phyloP scores from a whole-genome alignment of 441 rosid genomes.

The Brassica hybrid region DNA sequence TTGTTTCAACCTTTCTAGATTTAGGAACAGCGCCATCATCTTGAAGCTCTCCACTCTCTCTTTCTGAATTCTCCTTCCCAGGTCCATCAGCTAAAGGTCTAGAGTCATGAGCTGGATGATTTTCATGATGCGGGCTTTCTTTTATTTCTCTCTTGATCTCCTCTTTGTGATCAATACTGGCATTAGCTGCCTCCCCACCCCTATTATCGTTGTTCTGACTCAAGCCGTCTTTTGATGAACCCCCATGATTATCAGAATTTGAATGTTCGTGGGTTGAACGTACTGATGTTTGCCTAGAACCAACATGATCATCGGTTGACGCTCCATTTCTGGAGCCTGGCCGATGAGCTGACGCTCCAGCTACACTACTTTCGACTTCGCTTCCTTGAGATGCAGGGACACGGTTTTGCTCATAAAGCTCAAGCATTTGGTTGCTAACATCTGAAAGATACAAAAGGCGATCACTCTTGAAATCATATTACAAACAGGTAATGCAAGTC shows the following conservation, averaged over 20 bases:
- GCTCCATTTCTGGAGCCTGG: constrained; percentile 49
- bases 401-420: constrained; percentile 89
- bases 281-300: constrained; percentile 55
- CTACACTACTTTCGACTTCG: constrained; percentile 84
- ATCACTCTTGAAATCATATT: constrained; percentile 19
- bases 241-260: constrained; percentile 56
- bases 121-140: constrained; percentile 48
- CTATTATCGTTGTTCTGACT: constrained; percentile 58
- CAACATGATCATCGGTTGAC: constrained; percentile 53
- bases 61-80: constrained; percentile 52
- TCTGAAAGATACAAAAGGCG: constrained; percentile 54
- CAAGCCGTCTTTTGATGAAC: constrained; percentile 44
- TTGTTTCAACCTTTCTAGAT: constrained; percentile 55
- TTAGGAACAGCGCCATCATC: constrained; percentile 48
- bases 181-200: constrained; percentile 63
- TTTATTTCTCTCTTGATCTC: constrained; percentile 56
- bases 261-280: constrained; percentile 54
- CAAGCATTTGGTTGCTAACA: constrained; percentile 97
- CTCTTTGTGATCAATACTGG: constrained; percentile 56
- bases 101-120: constrained; percentile 41
- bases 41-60: constrained; percentile 50
- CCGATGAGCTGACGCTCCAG: constrained; percentile 58
- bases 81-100: constrained; percentile 47
- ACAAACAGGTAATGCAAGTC: constrained; percentile 9
- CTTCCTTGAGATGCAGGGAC: constrained; percentile 73